Evolutionary conservation across 2,329 filamentous ascomycete species (phyloP), one percentile per base, ranked within the genome.

Genomic region (Pseudogymnoascus sp.): DNA sequence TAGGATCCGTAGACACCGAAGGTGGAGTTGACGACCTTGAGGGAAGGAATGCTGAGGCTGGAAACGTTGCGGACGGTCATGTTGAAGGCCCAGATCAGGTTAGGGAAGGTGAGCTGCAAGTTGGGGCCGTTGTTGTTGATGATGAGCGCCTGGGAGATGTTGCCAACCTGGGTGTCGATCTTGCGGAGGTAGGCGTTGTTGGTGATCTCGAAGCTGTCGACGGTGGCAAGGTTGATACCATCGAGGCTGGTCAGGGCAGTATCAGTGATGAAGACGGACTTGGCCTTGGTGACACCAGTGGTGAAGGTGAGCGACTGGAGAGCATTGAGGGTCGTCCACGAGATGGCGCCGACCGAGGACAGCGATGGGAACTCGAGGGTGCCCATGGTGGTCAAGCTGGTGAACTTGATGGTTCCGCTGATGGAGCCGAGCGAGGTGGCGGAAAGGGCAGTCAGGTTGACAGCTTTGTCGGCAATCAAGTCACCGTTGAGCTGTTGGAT

Each of bases 101-200:
- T 88, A 72, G 90, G 86, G 77, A 99, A 87, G 64, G 81, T 82
- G 69, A 96, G 66, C 66, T 82, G 78, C 70, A 96, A 83, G 68
- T 86, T 81, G 68, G 83, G 79, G 73, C 88, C 88, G 81, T 99
- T 99, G 80, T 88, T 86, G 71, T 86, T 85, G 74, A 99, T 86
- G 72, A 83, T 86, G 62, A 97, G 79, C 57, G 81, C 76, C 64
- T 83, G 81, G 68, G 83, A 88, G 71, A 96, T 84, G 78, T 90
- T 93, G 75, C 82, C 82, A 65, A 97, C 82, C 74, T 89, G 84
- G 76, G 92, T 90, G 73, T 85, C 84, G 79, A 96, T 90, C 66
- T 80, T 81, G 73, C 83, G 85, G 70, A 99, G 83, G 74, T 88
- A 87, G 66, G 79, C 80, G 86, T 97, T 97, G 87, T 96, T 96